A percentile compares a stretch with the other conserved stretches of the same genome.
Evolutionary conservation across 495 filamentous ascomycete species (phyloP).

Genomic region (Bryoglossum gracile): DNA sequence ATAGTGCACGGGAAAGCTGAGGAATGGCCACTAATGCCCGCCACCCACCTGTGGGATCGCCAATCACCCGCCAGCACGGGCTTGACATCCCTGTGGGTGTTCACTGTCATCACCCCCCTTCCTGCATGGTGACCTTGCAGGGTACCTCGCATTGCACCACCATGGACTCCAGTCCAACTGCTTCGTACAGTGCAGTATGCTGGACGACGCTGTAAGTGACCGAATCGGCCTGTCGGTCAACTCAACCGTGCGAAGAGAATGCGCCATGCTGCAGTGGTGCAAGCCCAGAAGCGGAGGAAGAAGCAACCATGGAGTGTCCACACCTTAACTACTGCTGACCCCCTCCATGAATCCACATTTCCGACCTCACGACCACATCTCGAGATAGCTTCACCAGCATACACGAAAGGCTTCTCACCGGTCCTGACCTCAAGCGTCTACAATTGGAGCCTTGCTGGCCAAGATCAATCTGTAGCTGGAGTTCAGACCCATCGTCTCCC

Average conservation of each 20-base stretch:
- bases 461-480: not conserved
- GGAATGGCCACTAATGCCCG: too few relatives aligned
- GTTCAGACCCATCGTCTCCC: not conserved
- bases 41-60: constrained; percentile 8
- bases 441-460: constrained; percentile 12
- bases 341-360: not conserved
- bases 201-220: not conserved
- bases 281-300: not conserved
- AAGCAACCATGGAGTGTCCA: not conserved
- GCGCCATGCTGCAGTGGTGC: not conserved
- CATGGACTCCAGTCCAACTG: not conserved
- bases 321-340: constrained; percentile 2
- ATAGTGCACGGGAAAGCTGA: too few relatives aligned
- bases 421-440: not conserved
- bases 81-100: not conserved
- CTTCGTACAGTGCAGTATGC: too few relatives aligned
- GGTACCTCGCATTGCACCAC: constrained; percentile 15
- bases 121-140: constrained; percentile 9
- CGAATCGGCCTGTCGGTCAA: constrained; percentile 3
- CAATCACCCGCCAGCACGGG: constrained; percentile 13
- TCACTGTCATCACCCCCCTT: not conserved
- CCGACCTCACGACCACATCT: constrained; percentile 1
- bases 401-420: not conserved
- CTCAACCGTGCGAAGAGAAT: not conserved
- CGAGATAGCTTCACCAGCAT: not conserved